Evolutionary conservation across 495 filamentous ascomycete genomes (phyloP).

Genomic region (Talaromyces wortmannii): DNA sequence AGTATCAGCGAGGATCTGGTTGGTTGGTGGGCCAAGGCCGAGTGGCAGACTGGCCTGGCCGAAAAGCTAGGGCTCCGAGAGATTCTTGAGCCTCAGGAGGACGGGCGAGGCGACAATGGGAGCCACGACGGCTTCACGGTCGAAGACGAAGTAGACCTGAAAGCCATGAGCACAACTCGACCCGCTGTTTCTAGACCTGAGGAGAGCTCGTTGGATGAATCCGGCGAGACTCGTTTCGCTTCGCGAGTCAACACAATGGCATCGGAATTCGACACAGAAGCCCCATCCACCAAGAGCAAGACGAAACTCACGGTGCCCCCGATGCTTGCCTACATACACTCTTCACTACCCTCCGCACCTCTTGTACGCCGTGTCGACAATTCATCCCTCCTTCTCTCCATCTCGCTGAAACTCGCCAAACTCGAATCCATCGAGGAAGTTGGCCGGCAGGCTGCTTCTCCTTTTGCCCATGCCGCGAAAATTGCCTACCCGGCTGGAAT

Average conservation of each 20-base stretch:
- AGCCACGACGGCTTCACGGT: constrained; percentile 35
- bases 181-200: constrained; percentile 12
- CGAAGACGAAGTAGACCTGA: constrained; percentile 58
- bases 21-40: constrained; percentile 90
- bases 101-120: constrained; percentile 25
- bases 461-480: constrained; percentile 70
- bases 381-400: constrained; percentile 65
- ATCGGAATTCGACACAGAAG: constrained; percentile 8
- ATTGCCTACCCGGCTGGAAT: constrained; percentile 74
- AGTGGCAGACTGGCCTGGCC: constrained; percentile 76
- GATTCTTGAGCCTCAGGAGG: constrained; percentile 41
- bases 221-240: constrained; percentile 19
- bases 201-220: background rate
- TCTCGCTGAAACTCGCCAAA: constrained; percentile 83
- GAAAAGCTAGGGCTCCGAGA: constrained; percentile 68
- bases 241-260: constrained; percentile 29
- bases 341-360: constrained; percentile 38
- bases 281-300: constrained; percentile 9
- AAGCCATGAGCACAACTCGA: constrained; percentile 51
- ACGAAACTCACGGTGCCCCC: constrained; percentile 48
- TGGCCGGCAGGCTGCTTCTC: constrained; percentile 49
- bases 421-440: constrained; percentile 60
- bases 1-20: constrained; percentile 87
- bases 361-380: constrained; percentile 86
- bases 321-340: constrained; percentile 72